These are phyloP conservation scores for Nicotiana undulata DNA, from an alignment of 257 asterid genomes.

Conservation along the genomic window DNA sequence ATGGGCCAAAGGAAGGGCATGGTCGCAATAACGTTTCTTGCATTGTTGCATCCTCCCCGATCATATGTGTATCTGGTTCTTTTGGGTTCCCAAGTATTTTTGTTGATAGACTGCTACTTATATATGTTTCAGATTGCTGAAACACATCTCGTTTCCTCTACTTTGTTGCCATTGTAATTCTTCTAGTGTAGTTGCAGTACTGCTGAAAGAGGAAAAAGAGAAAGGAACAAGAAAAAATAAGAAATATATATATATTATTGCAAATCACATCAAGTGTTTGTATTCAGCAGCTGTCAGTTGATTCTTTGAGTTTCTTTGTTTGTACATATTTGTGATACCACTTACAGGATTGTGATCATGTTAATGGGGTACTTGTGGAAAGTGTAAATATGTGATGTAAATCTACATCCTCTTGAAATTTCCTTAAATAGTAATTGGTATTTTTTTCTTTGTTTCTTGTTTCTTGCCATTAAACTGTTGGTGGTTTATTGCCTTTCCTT, in stretches of 20 bases:
- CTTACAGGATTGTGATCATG: not conserved
- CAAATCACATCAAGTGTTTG: not conserved
- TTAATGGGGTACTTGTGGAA: not conserved
- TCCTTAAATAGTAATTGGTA: not conserved
- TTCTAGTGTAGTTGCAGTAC: not conserved
- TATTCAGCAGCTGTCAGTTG: not conserved
- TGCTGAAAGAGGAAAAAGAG: not conserved
- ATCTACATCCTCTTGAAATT: not conserved
- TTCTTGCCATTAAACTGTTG: not conserved
- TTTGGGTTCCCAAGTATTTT: not conserved
- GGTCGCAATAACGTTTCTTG: too few relatives aligned
- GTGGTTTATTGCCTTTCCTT: too few relatives aligned
- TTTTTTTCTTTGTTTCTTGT: not conserved
- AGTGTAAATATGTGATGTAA: not conserved
- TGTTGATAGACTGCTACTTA: not conserved
- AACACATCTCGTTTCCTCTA: not conserved
- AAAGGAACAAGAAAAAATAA: not conserved
- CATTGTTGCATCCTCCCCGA: too few relatives aligned
- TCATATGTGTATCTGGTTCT: not conserved
- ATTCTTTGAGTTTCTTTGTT: not conserved
- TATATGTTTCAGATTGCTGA: conserved; percentile 12
- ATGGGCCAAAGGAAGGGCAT: too few relatives aligned
- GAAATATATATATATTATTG: not conserved
- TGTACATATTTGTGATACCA: not conserved
- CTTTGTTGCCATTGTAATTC: not conserved